A percentile compares a stretch with the other conserved stretches of the same genome.
Conservation (phyloP, 495 filamentous ascomycete genomes). For the Lepidopterella palustris region DNA sequence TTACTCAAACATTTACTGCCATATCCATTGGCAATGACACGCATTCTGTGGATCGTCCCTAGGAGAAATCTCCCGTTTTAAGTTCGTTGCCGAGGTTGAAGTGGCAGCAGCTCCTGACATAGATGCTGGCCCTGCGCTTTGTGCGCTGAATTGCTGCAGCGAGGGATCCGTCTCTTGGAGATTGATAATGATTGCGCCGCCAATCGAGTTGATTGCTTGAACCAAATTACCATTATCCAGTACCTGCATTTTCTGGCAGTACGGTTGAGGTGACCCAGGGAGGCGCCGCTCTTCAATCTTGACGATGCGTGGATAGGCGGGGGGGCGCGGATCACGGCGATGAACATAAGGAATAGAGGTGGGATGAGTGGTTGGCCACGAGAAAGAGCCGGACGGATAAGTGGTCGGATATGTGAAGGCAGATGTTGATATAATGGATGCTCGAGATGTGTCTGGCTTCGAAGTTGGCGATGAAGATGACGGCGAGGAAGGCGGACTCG, state of each 20-base stretch:
- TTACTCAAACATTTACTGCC: conserved; percentile 6
- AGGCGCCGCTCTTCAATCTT: conserved; percentile 76
- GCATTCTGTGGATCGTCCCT: conserved; percentile 18
- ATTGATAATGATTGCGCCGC: conserved; percentile 46
- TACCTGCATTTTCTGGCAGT: conserved; percentile 69
- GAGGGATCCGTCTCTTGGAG: conserved; percentile 54
- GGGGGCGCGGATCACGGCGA: conserved; percentile 7
- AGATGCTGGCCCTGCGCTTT: not conserved
- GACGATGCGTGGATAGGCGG: conserved; percentile 61
- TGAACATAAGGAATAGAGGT: not conserved
- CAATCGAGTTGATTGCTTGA: conserved; percentile 36
- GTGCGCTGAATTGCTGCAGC: conserved; percentile 5
- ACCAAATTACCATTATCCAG: conserved; percentile 43
- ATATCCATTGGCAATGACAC: conserved; percentile 38
- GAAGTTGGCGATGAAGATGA: conserved; percentile 2
- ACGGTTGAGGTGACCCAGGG: conserved; percentile 41
- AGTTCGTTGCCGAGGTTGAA: not conserved
- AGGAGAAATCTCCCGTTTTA: not conserved
- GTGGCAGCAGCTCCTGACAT: not conserved
- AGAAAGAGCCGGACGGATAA: not conserved
- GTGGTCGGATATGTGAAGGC: not conserved
- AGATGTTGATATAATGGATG: not conserved
- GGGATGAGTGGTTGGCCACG: not conserved
- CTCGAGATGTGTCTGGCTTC: conserved; percentile 2
- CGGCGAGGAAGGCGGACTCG: not conserved